These are phyloP conservation scores for Alternaria triticina DNA, from an alignment of 2,329 filamentous ascomycete genomes.

Conservation along the genomic window DNA sequence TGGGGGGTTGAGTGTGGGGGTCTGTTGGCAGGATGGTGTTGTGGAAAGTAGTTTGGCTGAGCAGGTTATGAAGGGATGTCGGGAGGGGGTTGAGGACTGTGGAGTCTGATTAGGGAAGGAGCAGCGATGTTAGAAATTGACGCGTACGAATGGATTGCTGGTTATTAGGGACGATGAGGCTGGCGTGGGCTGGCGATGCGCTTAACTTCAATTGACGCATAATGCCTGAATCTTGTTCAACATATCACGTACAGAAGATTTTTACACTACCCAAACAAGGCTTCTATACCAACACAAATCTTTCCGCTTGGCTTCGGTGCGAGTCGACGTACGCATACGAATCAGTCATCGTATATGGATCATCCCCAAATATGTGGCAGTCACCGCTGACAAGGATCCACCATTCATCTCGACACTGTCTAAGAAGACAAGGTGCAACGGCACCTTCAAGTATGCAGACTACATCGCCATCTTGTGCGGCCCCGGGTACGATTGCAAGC, in stretches of 20 bases:
- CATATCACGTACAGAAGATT: too few species aligned
- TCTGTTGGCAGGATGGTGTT: conserved; percentile 52
- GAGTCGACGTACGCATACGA: too few species aligned
- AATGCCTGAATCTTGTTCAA: too few species aligned
- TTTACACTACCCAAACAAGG: too few species aligned
- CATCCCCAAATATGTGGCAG: neutral
- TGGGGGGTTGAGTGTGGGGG: conserved; percentile 48
- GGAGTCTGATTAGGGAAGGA: neutral
- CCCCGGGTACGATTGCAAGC: neutral
- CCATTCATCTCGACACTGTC: neutral
- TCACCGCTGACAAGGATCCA: neutral
- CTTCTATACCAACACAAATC: too few species aligned
- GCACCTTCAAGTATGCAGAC: neutral
- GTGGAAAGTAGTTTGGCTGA: conserved; percentile 30
- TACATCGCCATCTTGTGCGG: neutral
- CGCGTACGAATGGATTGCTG: too few species aligned
- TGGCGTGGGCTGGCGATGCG: too few species aligned
- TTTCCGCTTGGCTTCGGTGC: too few species aligned
- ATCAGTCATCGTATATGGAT: too few species aligned
- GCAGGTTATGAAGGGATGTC: neutral
- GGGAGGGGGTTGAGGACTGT: neutral
- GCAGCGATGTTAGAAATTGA: too few species aligned
- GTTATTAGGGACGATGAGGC: too few species aligned
- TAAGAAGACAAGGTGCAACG: neutral
- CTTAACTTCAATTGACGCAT: too few species aligned